These are phyloP conservation scores for Vaccinium myrtillus DNA, from an alignment of 148 eudicot genomes.

Conservation along the genomic window DNA sequence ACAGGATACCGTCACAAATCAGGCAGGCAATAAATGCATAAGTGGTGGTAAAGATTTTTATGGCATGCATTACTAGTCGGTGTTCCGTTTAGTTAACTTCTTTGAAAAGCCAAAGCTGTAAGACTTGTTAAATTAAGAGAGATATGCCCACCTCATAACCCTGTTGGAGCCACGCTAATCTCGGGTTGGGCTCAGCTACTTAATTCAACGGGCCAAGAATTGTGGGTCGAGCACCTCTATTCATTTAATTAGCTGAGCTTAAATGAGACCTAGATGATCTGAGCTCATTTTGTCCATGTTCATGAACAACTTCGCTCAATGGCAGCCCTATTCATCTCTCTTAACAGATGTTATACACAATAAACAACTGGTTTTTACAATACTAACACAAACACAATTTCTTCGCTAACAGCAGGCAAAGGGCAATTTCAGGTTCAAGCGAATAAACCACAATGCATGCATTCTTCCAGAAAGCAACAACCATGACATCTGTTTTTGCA, in stretches of 20 bases:
- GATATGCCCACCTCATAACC: background rate
- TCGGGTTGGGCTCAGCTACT: background rate
- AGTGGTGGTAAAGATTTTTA: background rate
- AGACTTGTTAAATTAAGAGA: background rate
- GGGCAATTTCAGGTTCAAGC: background rate
- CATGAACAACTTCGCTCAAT: background rate
- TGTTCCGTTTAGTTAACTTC: background rate
- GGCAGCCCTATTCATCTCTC: background rate
- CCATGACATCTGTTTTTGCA: background rate
- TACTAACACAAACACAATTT: background rate
- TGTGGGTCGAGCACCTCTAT: background rate
- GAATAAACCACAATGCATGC: background rate
- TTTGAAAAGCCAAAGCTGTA: background rate
- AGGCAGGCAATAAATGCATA: background rate
- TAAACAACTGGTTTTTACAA: background rate
- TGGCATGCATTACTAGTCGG: background rate
- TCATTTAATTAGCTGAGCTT: background rate
- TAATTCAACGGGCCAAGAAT: background rate
- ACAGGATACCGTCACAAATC: background rate
- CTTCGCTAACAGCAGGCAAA: background rate
- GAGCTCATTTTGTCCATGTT: background rate
- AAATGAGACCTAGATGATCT: background rate
- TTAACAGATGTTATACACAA: background rate
- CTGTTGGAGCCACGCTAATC: background rate
- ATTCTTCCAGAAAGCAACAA: background rate